Percentiles rank a stretch among this genome's conserved stretches.
phyloP scores from a whole-genome alignment of 495 filamentous ascomycete species.

The Letharia columbiana region DNA sequence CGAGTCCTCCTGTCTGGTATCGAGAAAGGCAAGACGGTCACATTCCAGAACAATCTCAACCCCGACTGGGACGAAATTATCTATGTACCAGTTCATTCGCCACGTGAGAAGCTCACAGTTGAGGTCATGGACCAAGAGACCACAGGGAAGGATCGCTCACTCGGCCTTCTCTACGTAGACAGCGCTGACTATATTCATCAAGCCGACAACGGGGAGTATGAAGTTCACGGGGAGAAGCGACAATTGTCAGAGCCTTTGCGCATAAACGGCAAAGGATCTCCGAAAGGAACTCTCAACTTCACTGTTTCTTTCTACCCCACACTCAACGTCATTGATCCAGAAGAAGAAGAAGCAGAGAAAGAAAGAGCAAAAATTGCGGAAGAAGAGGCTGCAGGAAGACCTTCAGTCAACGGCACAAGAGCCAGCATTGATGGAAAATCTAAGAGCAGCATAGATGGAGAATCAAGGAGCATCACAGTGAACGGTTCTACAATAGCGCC shows the following conservation, averaged over 20 bases:
- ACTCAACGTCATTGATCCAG: slow-evolving; percentile 79
- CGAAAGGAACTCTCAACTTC: slow-evolving; percentile 77
- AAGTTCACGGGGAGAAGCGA: slow-evolving; percentile 71
- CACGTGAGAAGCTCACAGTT: slow-evolving; percentile 72
- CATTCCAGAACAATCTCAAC: slow-evolving; percentile 90
- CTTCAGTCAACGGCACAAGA: slow-evolving; percentile 20
- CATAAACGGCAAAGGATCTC: slow-evolving; percentile 52
- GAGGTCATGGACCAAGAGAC: slow-evolving; percentile 97
- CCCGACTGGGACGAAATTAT: slow-evolving; percentile 94
- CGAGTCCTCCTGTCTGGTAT: slow-evolving; percentile 83
- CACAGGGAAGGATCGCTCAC: slow-evolving; percentile 73
- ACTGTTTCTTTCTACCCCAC: slow-evolving; percentile 86
- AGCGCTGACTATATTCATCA: slow-evolving; percentile 71
- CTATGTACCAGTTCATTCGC: slow-evolving; percentile 84
- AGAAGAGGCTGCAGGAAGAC: slow-evolving; percentile 33
- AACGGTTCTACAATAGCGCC: slow-evolving; percentile 22
- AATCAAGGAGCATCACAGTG: slow-evolving; percentile 33
- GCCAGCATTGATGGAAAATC: slow-evolving; percentile 22
- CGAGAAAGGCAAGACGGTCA: slow-evolving; percentile 84
- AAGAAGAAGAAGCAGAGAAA: slow-evolving; percentile 70
- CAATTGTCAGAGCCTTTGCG: slow-evolving; percentile 50
- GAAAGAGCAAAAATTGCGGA: slow-evolving; percentile 33
- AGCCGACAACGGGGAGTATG: slow-evolving; percentile 70
- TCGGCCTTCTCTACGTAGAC: slow-evolving; percentile 69
- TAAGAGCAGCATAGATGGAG: slow-evolving; percentile 30